Evolutionary conservation across 768 basidiomycete genomes (phyloP).

Genomic region (Termitomyces eurrhizus): DNA sequence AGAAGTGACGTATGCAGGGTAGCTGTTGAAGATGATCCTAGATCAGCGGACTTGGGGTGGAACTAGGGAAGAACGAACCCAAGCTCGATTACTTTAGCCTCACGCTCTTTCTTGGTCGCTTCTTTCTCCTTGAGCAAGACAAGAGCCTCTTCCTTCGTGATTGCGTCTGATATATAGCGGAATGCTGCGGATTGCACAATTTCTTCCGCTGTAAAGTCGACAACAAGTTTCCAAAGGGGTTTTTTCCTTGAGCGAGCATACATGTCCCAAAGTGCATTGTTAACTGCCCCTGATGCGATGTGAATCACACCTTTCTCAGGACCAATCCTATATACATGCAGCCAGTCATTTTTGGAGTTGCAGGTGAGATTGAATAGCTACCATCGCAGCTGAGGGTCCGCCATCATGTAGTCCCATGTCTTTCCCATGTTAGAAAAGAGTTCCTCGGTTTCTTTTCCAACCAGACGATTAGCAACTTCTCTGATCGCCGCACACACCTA

Average conservation of each 20-base stretch:
- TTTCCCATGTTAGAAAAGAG: conserved; percentile 90
- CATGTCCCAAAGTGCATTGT: conserved; percentile 95
- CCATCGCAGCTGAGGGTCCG: conserved; percentile 92
- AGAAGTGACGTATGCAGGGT: conserved; percentile 92
- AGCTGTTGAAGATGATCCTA: conserved; percentile 41
- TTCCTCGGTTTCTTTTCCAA: conserved; percentile 77
- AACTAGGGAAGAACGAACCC: conserved; percentile 39
- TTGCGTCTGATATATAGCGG: conserved; percentile 90
- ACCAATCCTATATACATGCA: conserved; percentile 57
- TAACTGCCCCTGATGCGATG: conserved; percentile 82
- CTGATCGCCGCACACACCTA: conserved; percentile 82
- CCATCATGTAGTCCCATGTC: conserved; percentile 82
- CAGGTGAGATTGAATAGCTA: conserved; percentile 18
- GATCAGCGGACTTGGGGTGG: background rate
- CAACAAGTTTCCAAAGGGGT: conserved; percentile 91
- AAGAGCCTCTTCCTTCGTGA: conserved; percentile 89
- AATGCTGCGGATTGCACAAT: conserved; percentile 74
- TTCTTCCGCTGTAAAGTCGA: conserved; percentile 87
- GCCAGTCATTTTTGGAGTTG: background rate
- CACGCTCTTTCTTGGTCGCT: conserved; percentile 72
- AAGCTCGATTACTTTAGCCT: conserved; percentile 64
- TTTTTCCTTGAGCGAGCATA: conserved; percentile 76
- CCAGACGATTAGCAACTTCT: conserved; percentile 73
- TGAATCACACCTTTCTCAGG: conserved; percentile 96
- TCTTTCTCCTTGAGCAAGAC: conserved; percentile 76